Evolutionary conservation across 2,329 filamentous ascomycete species (phyloP).

Genomic region (Aspergillus novofumigatus): DNA sequence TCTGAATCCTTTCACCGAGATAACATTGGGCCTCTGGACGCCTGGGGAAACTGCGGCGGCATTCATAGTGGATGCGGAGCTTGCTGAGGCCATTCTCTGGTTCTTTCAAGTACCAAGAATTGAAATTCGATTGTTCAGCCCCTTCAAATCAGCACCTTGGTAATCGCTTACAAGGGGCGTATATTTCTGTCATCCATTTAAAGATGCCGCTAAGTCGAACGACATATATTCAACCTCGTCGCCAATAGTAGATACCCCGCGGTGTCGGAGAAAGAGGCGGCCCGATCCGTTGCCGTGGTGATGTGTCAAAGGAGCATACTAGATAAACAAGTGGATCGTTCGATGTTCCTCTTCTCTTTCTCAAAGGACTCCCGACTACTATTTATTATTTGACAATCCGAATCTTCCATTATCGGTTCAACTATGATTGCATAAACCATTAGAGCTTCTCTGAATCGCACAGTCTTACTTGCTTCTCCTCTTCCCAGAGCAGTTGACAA

Average conservation of each 20-base stretch:
- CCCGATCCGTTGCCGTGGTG: conserved; percentile 28
- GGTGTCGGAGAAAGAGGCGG: conserved; percentile 29
- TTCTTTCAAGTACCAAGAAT: neutral
- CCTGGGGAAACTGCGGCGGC: conserved; percentile 54
- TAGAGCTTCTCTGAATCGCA: neutral
- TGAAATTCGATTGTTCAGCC: neutral
- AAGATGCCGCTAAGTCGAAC: neutral
- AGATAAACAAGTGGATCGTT: conserved; percentile 16
- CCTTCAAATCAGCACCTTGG: neutral
- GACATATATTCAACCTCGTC: neutral
- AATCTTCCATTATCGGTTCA: neutral
- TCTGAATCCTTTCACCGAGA: conserved; percentile 63
- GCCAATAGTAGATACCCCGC: conserved; percentile 20
- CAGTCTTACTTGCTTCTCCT: conserved; percentile 5
- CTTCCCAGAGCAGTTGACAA: conserved; percentile 3
- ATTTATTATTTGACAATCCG: conserved; percentile 1
- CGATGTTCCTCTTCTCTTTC: conserved; percentile 7
- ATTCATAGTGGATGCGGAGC: conserved; percentile 25
- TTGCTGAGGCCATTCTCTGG: neutral
- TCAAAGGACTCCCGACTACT: neutral
- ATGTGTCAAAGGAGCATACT: conserved; percentile 6
- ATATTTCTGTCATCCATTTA: neutral
- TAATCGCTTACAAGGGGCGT: neutral
- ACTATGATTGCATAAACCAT: conserved; percentile 11
- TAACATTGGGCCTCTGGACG: conserved; percentile 48